Evolutionary conservation across 768 basidiomycete genomes (phyloP), one percentile per base, ranked within the genome.

Genomic region (Mycena alexandri): DNA sequence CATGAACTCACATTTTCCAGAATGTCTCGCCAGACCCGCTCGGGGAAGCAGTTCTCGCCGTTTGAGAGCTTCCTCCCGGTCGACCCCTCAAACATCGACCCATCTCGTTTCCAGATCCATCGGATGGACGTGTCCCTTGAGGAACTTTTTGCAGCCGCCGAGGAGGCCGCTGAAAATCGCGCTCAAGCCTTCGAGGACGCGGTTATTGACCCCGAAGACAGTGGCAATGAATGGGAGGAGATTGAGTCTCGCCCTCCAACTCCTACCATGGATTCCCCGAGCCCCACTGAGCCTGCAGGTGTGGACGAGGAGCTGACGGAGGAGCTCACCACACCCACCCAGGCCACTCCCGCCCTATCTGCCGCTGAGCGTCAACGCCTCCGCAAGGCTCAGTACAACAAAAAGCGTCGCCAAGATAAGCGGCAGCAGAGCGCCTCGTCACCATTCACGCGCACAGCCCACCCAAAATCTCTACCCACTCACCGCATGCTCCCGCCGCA

Each of bases 181-280:
- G 54, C 41, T 6, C 8, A n/a, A 6, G n/a, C 21, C n/a, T 21
- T 47, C 46, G 46, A 47, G 17, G 34, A 17, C 17, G 17, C 38
- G 7, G 14, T 11, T 2, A 13, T 33, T 14, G 29, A 14, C 5
- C 29, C 14, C 24, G 34, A 50, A 19, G 60, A 61, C 5, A 24
- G 51, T 2, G 25, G 14, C 9, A 61, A 48, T 13, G 60, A 61
- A 0, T 61, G 48, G 60, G 60, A 61, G 50, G 60, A 61, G 2
- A 5, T 61, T 5, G 24, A 52, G 0, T 61, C 60, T 5, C 38
- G 48, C 19, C 34, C 50, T 3, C 50, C 60, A 0, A 29, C 36
- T 1, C 59, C 59, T 0, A 13, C 22, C 5, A 12, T 19, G 10
- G 5, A 36, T 5, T 12, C 34, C 12, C 34, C 34, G 7, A 6